A percentile compares a stretch with the other conserved stretches of the same genome.
Evolutionary conservation across 208 protist species (phyloP).

Genomic region (Acanthamoeba culbertsoni): DNA sequence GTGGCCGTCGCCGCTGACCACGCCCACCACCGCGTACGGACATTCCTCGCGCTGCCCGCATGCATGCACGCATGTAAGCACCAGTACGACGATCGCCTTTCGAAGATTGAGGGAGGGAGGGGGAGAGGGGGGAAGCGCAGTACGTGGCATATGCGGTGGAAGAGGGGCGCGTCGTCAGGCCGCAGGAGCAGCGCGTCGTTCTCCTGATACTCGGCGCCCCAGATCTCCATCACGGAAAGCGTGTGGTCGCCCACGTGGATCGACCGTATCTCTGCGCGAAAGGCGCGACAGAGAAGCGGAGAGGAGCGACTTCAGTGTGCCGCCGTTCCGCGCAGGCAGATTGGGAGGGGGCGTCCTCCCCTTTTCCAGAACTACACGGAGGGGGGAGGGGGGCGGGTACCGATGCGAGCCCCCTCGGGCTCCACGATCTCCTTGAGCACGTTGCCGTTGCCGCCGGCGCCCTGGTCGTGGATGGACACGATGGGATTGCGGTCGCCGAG

Average conservation of each 20-base stretch:
- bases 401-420: slow-evolving; percentile 75
- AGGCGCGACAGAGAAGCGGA: background rate
- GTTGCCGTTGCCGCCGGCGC: slow-evolving; percentile 81
- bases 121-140: background rate
- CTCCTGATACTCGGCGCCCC: slow-evolving; percentile 87
- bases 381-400: background rate
- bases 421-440: slow-evolving; percentile 85
- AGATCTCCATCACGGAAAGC: slow-evolving; percentile 84
- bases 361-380: no score
- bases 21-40: slow-evolving; percentile 77
- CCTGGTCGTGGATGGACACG: slow-evolving; percentile 84
- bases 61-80: background rate
- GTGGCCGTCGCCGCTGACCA: slow-evolving; percentile 81
- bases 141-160: slow-evolving; percentile 72
- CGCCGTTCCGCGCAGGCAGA: no score
- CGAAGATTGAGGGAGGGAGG: background rate
- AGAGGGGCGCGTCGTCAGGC: slow-evolving; percentile 61
- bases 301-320: no score
- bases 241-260: slow-evolving; percentile 75
- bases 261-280: slow-evolving; percentile 8
- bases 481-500: slow-evolving; percentile 81
- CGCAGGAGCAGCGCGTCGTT: slow-evolving; percentile 80
- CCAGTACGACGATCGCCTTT: background rate
- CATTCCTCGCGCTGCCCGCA: slow-evolving; percentile 68
- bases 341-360: background rate